Percentiles rank a stretch among this genome's conserved stretches.
These are phyloP conservation scores for Candida nemodendra DNA, from an alignment of 805 yeast species.

Conservation along the genomic window DNA sequence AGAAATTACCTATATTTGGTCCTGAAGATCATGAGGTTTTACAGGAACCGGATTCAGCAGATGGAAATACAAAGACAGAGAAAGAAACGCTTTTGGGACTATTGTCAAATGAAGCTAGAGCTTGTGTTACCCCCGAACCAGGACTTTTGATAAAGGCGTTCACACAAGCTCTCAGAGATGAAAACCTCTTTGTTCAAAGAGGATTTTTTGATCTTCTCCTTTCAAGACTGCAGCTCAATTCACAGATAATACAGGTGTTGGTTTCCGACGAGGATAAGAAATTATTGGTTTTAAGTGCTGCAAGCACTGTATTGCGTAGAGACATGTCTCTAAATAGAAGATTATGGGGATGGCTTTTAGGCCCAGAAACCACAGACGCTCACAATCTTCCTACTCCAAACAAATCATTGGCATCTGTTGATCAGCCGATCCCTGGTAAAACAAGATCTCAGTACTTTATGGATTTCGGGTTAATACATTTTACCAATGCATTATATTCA, in stretches of 20 bases:
- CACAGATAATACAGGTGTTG: constrained; percentile 50
- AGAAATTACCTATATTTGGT: constrained; percentile 61
- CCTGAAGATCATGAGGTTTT: constrained; percentile 6
- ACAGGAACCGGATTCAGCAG: neutral
- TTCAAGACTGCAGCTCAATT: constrained; percentile 62
- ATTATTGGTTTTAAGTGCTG: constrained; percentile 58
- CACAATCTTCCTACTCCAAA: constrained; percentile 3
- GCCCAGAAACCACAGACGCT: constrained; percentile 54
- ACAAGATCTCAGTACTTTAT: constrained; percentile 57
- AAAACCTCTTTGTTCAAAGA: constrained; percentile 73
- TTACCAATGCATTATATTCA: constrained; percentile 53
- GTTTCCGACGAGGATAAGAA: constrained; percentile 54
- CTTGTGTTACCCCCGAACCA: constrained; percentile 71
- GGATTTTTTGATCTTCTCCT: constrained; percentile 84
- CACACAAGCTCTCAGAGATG: constrained; percentile 62
- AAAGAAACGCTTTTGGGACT: constrained; percentile 23
- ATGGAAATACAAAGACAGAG: constrained; percentile 9
- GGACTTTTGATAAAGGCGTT: constrained; percentile 78
- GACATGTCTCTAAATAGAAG: constrained; percentile 96
- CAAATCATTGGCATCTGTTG: constrained; percentile 9
- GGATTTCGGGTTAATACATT: constrained; percentile 48
- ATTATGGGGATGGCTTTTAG: constrained; percentile 89
- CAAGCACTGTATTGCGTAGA: constrained; percentile 66
- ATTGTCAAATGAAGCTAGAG: constrained; percentile 44
- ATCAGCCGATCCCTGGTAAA: constrained; percentile 14